These are phyloP conservation scores for Halenospora varia DNA, from an alignment of 495 filamentous ascomycete species.

Conservation along the genomic window DNA sequence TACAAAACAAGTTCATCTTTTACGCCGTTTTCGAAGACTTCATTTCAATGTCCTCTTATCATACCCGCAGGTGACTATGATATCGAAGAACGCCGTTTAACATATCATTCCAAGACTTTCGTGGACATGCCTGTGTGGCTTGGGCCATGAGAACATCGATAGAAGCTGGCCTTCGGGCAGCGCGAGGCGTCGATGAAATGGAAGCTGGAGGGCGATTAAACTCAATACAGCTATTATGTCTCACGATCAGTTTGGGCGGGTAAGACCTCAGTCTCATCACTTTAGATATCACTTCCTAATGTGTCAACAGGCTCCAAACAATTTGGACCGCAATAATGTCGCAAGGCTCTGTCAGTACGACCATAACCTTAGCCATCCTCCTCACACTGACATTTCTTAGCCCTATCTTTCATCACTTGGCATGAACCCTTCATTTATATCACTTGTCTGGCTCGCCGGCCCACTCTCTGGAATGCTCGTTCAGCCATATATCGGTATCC, in stretches of 20 bases:
- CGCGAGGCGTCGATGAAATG: not conserved
- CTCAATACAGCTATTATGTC: not conserved
- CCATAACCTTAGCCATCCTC: not conserved
- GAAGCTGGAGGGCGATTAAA: not conserved
- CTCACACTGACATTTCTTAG: not conserved
- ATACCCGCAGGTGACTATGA: too few relatives aligned
- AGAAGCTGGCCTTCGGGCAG: not conserved
- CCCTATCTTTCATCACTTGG: conserved; percentile 20
- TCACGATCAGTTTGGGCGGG: not conserved
- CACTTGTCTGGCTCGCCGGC: conserved; percentile 20
- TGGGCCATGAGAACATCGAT: not conserved
- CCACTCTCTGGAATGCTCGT: conserved; percentile 20
- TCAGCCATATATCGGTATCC: conserved; percentile 20
- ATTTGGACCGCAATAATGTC: not conserved
- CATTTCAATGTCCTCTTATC: too few relatives aligned
- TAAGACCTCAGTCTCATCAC: not conserved
- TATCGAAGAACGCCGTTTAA: too few relatives aligned
- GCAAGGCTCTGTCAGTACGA: not conserved
- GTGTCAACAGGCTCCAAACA: not conserved
- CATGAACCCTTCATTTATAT: conserved; percentile 9
- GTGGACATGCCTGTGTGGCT: too few relatives aligned
- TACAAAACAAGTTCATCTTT: too few relatives aligned
- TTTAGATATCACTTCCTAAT: not conserved
- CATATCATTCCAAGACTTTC: too few relatives aligned
- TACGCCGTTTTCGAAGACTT: too few relatives aligned